These are phyloP conservation scores for Neonectria magnoliae DNA, from an alignment of 2,329 filamentous ascomycete species.

Conservation along the genomic window DNA sequence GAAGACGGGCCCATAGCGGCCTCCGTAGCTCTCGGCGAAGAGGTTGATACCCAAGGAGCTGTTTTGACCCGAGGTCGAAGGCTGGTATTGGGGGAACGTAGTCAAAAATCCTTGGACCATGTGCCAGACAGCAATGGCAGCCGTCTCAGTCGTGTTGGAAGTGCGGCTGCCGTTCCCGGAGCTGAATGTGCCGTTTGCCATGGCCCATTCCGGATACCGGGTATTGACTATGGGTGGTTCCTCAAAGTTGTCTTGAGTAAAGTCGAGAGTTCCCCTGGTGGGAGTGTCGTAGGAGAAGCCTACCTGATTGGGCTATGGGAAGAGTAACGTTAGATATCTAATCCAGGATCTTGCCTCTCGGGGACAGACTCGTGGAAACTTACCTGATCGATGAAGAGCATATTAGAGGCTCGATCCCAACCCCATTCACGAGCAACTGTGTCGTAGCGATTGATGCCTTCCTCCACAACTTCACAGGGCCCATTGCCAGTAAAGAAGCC, in stretches of 20 bases:
- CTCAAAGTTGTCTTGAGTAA: conserved; percentile 52
- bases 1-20: conserved; percentile 75
- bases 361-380: conserved; percentile 17
- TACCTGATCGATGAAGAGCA: conserved; percentile 68
- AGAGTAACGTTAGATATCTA: conserved; percentile 22
- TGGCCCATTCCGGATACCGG: conserved; percentile 44
- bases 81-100: conserved; percentile 67
- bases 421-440: conserved; percentile 70
- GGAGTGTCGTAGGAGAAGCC: conserved; percentile 73
- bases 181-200: conserved; percentile 73
- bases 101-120: conserved; percentile 70
- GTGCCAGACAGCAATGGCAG: conserved; percentile 71
- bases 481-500: conserved; percentile 72
- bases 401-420: conserved; percentile 68
- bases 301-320: conserved; percentile 72
- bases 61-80: conserved; percentile 50
- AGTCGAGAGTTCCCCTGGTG: conserved; percentile 68
- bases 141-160: conserved; percentile 65
- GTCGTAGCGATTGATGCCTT: conserved; percentile 58
- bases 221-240: conserved; percentile 37
- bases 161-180: conserved; percentile 60
- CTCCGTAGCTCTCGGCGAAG: conserved; percentile 76
- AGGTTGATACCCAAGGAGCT: conserved; percentile 68
- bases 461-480: conserved; percentile 61
- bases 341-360: not conserved